Evolutionary conservation across 352 stramenopile species (phyloP), one percentile per base, ranked within the genome.

Genomic region (Aphanomyces stellatus): DNA sequence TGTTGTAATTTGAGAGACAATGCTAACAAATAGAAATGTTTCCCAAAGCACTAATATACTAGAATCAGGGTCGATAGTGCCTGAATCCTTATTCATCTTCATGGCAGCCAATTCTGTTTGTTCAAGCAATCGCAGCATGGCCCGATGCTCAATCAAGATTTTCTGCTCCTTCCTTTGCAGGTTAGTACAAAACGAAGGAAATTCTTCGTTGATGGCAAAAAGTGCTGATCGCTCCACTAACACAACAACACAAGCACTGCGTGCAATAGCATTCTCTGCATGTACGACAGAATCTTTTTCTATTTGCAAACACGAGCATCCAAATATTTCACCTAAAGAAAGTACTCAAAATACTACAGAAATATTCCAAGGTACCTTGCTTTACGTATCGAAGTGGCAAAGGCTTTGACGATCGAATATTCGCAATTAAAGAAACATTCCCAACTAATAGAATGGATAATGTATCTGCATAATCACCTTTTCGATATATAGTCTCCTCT

Each of bases 21-120:
- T 67, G 24, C 60, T 41, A 49, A 67, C 42, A 27, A 67, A 67
- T 6, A 67, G 60, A n/a, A 67, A 28, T 22, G 60, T 67, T 4
- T 67, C 60, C 60, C 60, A 67, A 40, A 57, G 41, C 40, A 67
- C 22, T 27, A 41, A 67, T 28, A 67, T 57, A 11, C 37, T 67
- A 25, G 60, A 67, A 41, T 67, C 60, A 24, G 60, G 60, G 17
- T 67, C 57, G 19, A 67, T 42, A n/a, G 40, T 37, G 2, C 13
- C 25, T 15, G 34, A 22, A 13, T 57, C 24, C n/a, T 33, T 57
- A 15, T 5, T 51, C 27, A 30, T 46, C 2, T 15, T 15, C 6
- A 67, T 15, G 28, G 22, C 15, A 19, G 8, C 28, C 1, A 40
- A 25, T 43, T 49, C 40, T 30, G 28, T n/a, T 11, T 31, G 59